Evolutionary conservation across 345 rosid species (phyloP), one percentile per base, ranked within the genome.

Genomic region (Populus davidiana): DNA sequence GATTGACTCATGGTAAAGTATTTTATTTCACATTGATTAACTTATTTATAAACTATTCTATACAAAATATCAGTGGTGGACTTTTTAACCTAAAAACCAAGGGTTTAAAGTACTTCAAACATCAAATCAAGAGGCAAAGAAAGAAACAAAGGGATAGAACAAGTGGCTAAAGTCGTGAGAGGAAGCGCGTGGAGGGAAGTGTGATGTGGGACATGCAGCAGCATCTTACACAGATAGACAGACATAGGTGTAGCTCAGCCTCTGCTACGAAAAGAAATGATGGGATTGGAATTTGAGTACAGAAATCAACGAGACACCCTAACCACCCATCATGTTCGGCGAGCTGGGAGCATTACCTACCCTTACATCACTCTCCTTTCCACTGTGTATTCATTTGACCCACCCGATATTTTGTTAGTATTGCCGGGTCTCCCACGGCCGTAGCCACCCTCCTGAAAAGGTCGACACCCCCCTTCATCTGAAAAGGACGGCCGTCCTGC

Each of bases 291-390:
- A 77, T 71, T 23, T 62, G 16, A 39, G 44, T 12, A 43, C 74
- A 43, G 14, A 25, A 64, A 71, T 73, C 74, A 80, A 76, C 62
- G 83, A 77, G 82, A 70, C 74, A 82, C 89, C 90, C 92, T 79
- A 83, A 81, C 90, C 73, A 83, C 81, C 86, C 91, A 88, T 81
- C 88, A 79, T 83, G 87, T 75, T 76, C 5, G 86, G 79, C 25
- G 72, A 77, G 72, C 20, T 80, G 86, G 93, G 86, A 85, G 84
- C 89, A 86, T 70, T 83, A 69, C 84, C 81, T 23, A 67, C 73
- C 78, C 29, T 41, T 72, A 71, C 67, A 76, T 64, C 20, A 65
- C 25, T n/a, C 29, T 31, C 13, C 36, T 71, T 59, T 29, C 39
- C 41, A n/a, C 50, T 13, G 63, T n/a, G 27, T n/a, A 8, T 56